These are phyloP conservation scores for Sequoiadendron giganteum DNA, from an alignment of 75 land plant species.

Conservation along the genomic window DNA sequence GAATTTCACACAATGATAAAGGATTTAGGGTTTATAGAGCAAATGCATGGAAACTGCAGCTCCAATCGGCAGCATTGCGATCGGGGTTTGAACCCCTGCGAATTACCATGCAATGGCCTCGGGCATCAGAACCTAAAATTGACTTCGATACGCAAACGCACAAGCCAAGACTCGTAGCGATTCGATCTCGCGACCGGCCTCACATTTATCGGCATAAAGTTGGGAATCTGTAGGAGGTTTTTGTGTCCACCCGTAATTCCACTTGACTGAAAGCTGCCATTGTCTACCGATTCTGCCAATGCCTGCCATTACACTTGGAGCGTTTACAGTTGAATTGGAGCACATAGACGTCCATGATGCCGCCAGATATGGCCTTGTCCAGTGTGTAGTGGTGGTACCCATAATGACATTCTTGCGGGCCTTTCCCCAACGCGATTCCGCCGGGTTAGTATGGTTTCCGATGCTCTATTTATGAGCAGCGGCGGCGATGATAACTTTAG, in stretches of 20 bases:
- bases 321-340: neutral
- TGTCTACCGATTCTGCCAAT: neutral
- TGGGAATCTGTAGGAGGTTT: neutral
- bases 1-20: too few species aligned
- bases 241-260: neutral
- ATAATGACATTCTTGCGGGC: neutral
- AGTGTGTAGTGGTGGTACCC: neutral
- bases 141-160: neutral
- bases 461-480: neutral
- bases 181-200: neutral
- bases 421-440: neutral
- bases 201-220: neutral
- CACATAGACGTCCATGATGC: neutral
- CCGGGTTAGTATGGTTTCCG: neutral
- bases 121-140: too few species aligned
- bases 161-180: neutral
- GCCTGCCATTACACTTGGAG: neutral
- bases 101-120: neutral
- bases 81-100: neutral
- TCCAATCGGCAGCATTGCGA: neutral
- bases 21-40: neutral
- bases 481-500: neutral
- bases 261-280: neutral
- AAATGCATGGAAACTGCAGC: neutral
- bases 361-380: neutral